Conservation (phyloP, 768 basidiomycete species). For the Pulveroboletus ravenelii region DNA sequence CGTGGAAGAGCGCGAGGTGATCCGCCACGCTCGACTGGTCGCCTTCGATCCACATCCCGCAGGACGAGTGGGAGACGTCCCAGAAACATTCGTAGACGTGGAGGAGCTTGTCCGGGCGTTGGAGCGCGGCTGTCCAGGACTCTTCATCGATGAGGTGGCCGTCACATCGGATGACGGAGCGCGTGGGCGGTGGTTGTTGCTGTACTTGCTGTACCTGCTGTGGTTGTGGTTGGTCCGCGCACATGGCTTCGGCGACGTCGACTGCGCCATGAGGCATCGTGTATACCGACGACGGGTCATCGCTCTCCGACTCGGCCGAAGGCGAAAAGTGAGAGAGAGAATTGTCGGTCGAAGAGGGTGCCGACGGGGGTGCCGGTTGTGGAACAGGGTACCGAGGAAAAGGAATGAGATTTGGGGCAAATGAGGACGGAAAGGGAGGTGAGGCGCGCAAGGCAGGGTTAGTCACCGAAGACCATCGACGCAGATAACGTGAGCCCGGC, state of each 20-base stretch:
- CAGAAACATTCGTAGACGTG: conserved; percentile 32
- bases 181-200: conserved; percentile 2
- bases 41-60: conserved; percentile 33
- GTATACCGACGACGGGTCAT: conserved; percentile 12
- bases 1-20: conserved; percentile 29
- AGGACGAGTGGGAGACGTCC: conserved; percentile 21
- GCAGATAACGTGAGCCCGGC: conserved; percentile 25
- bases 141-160: conserved; percentile 26
- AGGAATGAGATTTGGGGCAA: conserved; percentile 11
- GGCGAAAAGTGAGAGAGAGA: conserved; percentile 16
- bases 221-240: conserved; percentile 5
- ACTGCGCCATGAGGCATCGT: conserved; percentile 16
- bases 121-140: conserved; percentile 21
- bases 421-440: conserved; percentile 13
- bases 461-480: conserved; percentile 30
- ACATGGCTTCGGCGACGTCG: conserved; percentile 11
- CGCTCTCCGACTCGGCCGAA: conserved; percentile 22
- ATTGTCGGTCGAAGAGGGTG: conserved; percentile 6
- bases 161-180: conserved; percentile 24
- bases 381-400: conserved; percentile 18
- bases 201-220: neutral
- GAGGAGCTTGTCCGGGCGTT: conserved; percentile 19
- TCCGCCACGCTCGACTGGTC: conserved; percentile 32
- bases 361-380: neutral
- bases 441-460: conserved; percentile 24